Evolutionary conservation across 345 rosid species (phyloP), one percentile per base, ranked within the genome.

Genomic region (Dipteronia sinensis): DNA sequence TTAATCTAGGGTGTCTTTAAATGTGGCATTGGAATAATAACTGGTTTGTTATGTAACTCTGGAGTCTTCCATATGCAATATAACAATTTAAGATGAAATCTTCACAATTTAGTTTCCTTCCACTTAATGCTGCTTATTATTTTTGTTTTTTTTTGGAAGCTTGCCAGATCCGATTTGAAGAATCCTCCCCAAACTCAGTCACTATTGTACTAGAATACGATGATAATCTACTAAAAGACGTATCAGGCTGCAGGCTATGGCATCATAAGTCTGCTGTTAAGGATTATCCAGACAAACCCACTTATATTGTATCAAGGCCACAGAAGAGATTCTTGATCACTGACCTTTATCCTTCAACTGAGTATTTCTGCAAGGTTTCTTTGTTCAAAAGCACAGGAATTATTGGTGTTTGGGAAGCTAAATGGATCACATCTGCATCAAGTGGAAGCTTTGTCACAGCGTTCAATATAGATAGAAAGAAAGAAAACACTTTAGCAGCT

Each of bases 171-270:
- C 72, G 51, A 68, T 76, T 84, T 71, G 84, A 87, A 83, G 92
- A 84, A 70, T 73, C 74, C 23, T 84, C 84, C 46, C 84, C 90
- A 64, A 78, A 83, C 65, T 85, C 88, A 19, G 86, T 81, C 53
- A 56, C 78, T 38, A 44, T 88, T 46, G 78, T 59, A 69, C 83
- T 88, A 2, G 78, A 84, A 65, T 86, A 81, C 10, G 74, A 40
- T 17, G 79, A 81, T 40, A 20, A 75, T 46, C 59, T 76, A 66
- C 64, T 82, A 34, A 67, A 71, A 56, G 84, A 83, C 56, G 78
- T 79, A 59, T 10, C 85, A 74, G 88, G 89, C 44, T 86, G 89
- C 84, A 84, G 81, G 82, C 64, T 88, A 22, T 88, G 91, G 89
- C 91, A 86, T 71, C 83, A 88, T n/a, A 82, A 79, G 74, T 79